Evolutionary conservation across 208 protist species (phyloP), one percentile per base, ranked within the genome.

Genomic region (Vickermania spadyakhi): DNA sequence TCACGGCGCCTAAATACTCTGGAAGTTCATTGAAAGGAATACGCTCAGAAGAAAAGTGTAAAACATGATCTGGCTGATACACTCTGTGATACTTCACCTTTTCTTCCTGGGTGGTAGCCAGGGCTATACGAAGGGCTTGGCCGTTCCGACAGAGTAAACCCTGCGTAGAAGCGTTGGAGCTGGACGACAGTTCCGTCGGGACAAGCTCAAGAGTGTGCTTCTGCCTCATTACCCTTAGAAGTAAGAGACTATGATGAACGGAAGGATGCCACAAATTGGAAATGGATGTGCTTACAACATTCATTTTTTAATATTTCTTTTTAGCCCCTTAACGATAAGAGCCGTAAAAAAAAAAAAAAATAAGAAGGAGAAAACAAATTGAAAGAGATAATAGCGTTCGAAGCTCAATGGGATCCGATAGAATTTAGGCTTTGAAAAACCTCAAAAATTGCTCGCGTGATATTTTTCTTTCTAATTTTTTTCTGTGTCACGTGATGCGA

Each of bases 181-280:
- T n/a, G n/a, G n/a, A n/a, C n/a, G n/a, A 22, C 52, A 52, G 42
- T 28, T 11, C 27, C 55, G 28, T 41, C 21, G 25, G 55, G 14
- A 77, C 64, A 2, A 89, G 50, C 4, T 81, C 55, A 58, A 91
- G 72, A 23, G 84, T 91, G 57, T 91, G 81, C 23, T 66, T 73
- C 51, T 81, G 76, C 57, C 68, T 55, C 22, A 91, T 62, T n/a
- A 73, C 73, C 31, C 84, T 77, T 14, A 91, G 68, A 7, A 91
- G 62, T 2, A 91, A 61, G 27, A 88, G 60, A 56, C 84, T 89
- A 59, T 89, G 84, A 45, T 91, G 84, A 45, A 91, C 64, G 22
- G 70, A 49, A 1, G 84, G 84, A 64, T 91, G 84, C 79, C 84
- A 91, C 27, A 89, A 51, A 30, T 79, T 57, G 18, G 59, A 58